Percentiles rank a stretch among this genome's conserved stretches.
Evolutionary conservation across 1,284 basidiomycete genomes (phyloP).

Genomic region (Macrocybe sp.): DNA sequence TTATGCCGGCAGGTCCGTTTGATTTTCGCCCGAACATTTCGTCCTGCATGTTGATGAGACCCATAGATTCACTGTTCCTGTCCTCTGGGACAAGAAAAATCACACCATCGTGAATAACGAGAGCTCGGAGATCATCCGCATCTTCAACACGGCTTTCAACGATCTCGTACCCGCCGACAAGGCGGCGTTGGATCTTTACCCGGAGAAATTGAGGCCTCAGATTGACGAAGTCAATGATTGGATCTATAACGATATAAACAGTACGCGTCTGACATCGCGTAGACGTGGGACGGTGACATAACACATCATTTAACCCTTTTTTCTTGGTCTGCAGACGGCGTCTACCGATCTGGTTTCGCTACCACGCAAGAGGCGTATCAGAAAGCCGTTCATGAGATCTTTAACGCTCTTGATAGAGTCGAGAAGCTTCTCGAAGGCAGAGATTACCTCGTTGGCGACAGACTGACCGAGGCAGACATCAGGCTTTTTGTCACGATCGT

Average conservation of each 20-base stretch:
- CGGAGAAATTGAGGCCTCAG: slow-evolving; percentile 61
- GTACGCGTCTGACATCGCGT: slow-evolving; percentile 33
- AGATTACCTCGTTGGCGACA: slow-evolving; percentile 79
- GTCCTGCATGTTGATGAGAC: neutral
- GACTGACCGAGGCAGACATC: slow-evolving; percentile 89
- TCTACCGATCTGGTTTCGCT: slow-evolving; percentile 92
- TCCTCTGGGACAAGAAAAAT: slow-evolving; percentile 92
- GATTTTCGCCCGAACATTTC: neutral
- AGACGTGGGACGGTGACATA: neutral
- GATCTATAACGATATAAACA: slow-evolving; percentile 84
- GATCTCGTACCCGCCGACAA: slow-evolving; percentile 60
- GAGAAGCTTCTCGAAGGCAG: slow-evolving; percentile 77
- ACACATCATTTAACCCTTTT: neutral
- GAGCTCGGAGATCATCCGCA: slow-evolving; percentile 90
- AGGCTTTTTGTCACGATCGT: slow-evolving; percentile 91
- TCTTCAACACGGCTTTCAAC: slow-evolving; percentile 86
- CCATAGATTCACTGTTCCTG: slow-evolving; percentile 80
- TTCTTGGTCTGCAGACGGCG: slow-evolving; percentile 50
- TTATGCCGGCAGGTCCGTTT: slow-evolving; percentile 58
- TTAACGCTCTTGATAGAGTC: slow-evolving; percentile 75
- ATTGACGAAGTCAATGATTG: slow-evolving; percentile 89
- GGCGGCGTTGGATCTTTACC: slow-evolving; percentile 75
- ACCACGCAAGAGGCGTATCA: slow-evolving; percentile 81
- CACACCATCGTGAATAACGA: slow-evolving; percentile 95
- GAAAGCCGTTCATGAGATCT: slow-evolving; percentile 66